Evolutionary conservation across 2,329 filamentous ascomycete species (phyloP).

Genomic region (Emmonsiellopsis sp.): DNA sequence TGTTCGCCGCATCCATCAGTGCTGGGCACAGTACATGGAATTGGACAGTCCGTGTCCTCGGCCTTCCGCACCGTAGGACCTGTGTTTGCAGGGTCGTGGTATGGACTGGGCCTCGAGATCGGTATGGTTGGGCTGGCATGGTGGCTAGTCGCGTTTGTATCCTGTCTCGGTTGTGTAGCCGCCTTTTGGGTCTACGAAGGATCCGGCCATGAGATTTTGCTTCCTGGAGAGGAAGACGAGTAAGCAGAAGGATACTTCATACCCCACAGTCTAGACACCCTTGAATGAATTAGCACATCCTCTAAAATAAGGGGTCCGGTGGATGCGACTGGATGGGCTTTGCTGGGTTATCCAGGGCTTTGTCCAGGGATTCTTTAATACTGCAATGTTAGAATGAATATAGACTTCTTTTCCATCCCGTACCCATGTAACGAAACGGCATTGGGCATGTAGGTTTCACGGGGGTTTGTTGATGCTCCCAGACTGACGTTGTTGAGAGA

Average conservation of each 20-base stretch:
- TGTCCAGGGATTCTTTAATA: background rate
- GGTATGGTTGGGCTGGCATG: conserved; percentile 50
- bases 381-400: background rate
- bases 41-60: conserved; percentile 48
- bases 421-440: no score
- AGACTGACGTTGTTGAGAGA: no score
- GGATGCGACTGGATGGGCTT: no score
- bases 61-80: conserved; percentile 50
- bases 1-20: conserved; percentile 51
- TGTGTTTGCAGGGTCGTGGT: conserved; percentile 47
- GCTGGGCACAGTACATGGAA: conserved; percentile 50
- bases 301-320: no score
- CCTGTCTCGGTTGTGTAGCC: conserved; percentile 49
- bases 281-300: background rate
- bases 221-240: conserved; percentile 31
- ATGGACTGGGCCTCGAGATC: conserved; percentile 44
- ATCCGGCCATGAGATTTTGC: conserved; percentile 49
- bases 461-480: no score
- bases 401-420: background rate
- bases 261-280: background rate
- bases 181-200: conserved; percentile 57
- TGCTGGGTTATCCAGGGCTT: no score
- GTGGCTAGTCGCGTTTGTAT: conserved; percentile 48
- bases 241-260: background rate
- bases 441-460: no score